Conservation (phyloP, 176 grass and related monocot genomes). For the Zizania latifolia region DNA sequence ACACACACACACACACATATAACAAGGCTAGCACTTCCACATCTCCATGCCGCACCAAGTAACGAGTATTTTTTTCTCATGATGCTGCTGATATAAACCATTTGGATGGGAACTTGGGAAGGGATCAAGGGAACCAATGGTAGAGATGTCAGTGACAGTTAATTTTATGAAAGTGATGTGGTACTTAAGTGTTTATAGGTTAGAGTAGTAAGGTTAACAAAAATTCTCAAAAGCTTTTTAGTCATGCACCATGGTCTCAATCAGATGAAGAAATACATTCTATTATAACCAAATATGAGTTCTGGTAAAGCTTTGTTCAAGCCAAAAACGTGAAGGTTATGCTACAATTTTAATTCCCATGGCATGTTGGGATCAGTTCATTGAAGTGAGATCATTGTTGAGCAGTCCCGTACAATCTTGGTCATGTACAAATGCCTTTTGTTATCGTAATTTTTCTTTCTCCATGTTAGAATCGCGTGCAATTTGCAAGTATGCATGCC, state of each 20-base stretch:
- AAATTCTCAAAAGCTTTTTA: neutral
- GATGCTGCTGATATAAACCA: no score
- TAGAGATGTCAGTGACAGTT: no score
- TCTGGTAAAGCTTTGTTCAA: no score
- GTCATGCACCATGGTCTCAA: neutral
- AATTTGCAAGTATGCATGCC: constrained; percentile 47
- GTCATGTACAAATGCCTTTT: neutral
- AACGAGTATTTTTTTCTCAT: no score
- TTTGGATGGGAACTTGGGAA: no score
- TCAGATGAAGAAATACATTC: neutral
- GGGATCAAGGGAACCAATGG: no score
- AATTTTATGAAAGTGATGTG: no score
- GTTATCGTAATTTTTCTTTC: neutral
- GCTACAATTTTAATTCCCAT: neutral
- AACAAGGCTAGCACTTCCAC: neutral
- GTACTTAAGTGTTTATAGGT: no score
- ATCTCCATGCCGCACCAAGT: no score
- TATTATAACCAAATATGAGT: neutral
- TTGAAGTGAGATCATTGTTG: neutral
- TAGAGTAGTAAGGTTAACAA: neutral
- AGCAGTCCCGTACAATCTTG: neutral
- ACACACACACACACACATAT: no score
- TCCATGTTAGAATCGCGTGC: constrained; percentile 42
- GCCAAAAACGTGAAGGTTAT: neutral
- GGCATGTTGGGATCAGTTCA: neutral